These are phyloP conservation scores for Geotrichum citri-aurantii DNA, from an alignment of 1,139 yeast species.

Conservation along the genomic window DNA sequence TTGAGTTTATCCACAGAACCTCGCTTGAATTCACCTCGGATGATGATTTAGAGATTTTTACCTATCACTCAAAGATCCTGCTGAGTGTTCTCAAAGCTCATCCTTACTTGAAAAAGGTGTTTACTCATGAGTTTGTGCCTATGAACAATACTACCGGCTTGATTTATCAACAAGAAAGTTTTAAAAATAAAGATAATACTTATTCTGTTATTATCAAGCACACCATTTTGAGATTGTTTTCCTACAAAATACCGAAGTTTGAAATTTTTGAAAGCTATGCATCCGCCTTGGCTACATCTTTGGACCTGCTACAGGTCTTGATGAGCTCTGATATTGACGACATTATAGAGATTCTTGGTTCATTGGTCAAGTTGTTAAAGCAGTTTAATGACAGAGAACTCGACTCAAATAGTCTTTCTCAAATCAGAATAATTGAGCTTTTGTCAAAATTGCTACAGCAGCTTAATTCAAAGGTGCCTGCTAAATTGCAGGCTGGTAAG, in stretches of 20 bases:
- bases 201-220: constrained; percentile 52
- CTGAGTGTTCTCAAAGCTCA: constrained; percentile 18
- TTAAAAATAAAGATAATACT: constrained; percentile 49
- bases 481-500: constrained; percentile 6
- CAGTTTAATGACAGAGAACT: constrained; percentile 15
- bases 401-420: constrained; percentile 16
- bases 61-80: constrained; percentile 20
- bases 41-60: constrained; percentile 20
- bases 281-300: constrained; percentile 8
- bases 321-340: constrained; percentile 15
- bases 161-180: constrained; percentile 20
- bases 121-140: constrained; percentile 19
- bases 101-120: constrained; percentile 16
- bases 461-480: constrained; percentile 9
- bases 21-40: constrained; percentile 36
- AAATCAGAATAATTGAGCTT: constrained; percentile 19
- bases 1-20: constrained; percentile 25
- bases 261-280: constrained; percentile 15
- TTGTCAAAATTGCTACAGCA: constrained; percentile 18
- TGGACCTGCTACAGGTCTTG: constrained; percentile 13
- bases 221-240: constrained; percentile 45
- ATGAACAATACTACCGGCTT: constrained; percentile 39
- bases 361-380: constrained; percentile 17
- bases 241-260: constrained; percentile 19
- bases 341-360: constrained; percentile 16